Base-by-base conservation (phyloP, 2,329 filamentous ascomycete genomes). In the Ophiostoma fasciatum region DNA sequence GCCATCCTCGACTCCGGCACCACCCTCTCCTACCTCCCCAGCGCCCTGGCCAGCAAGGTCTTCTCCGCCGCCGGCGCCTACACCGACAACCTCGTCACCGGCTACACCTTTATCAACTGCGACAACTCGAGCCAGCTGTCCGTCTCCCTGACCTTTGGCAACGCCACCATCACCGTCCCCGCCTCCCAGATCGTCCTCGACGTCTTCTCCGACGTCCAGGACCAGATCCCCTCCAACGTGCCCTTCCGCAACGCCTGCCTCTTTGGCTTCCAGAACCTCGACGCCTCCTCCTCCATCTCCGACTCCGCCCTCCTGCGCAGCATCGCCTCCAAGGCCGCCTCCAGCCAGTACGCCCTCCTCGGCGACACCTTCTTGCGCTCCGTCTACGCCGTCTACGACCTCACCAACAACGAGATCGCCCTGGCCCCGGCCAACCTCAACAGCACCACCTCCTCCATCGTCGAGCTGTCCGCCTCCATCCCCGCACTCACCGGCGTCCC, bases 1-100 rank as follows among this genome's bases (percentile, higher is more conserved):
- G 73, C 74, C 31, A 60, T 80, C n/a, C 66, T 82, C 32, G 76
- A 82, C 56, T 78, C 74, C 2, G 76, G 76, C 33, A 75, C 68
- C 29, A 77, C 70, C n/a, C 54, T 78, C 41, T 71, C 65, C 43
- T 77, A 77, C 49, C 59, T 81, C 0, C 76, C 76, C 0, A 56
- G 67, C 41, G 45, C 54, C 23, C 53, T 77, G 32, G 60, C 62
- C 29, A 42, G 44, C 2, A 39, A 45, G 8, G 49, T 70, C 32
- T 59, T 57, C 44, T 39, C 46, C 3, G 48, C 50, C 18, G 48
- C 66, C 15, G 53, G 52, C 42, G 62, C 57, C 18, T 49, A 55
- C 25, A 56, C 58, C 26, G 61, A 64, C 42, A 45, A 47, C 20
- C 15, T 34, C 3, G 39, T 41, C 23, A 57, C 54, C 11, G 59